These are phyloP conservation scores for Kodamaea sp. DNA, from an alignment of 1,139 yeast species.

Conservation along the genomic window DNA sequence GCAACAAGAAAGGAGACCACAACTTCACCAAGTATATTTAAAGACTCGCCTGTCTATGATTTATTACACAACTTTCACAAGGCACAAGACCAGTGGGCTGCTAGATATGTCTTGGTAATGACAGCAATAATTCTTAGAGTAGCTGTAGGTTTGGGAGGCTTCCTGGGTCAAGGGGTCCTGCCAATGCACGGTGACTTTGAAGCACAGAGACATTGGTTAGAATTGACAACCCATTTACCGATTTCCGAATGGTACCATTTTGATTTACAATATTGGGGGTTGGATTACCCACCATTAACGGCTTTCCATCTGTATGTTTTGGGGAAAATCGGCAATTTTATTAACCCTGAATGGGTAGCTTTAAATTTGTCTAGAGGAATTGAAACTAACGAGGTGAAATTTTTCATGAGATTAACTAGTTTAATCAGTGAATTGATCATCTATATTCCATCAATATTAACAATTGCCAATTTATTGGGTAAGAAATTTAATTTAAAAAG, in stretches of 20 bases:
- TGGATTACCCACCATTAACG: conserved; percentile 95
- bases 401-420: conserved; percentile 81
- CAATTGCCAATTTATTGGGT: conserved; percentile 66
- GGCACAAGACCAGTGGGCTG: conserved; percentile 89
- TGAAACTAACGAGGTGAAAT: conserved; percentile 64
- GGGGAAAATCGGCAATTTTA: conserved; percentile 66
- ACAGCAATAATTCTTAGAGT: conserved; percentile 74
- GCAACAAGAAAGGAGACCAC: background rate
- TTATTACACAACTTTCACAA: conserved; percentile 39
- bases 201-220: conserved; percentile 98
- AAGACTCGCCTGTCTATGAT: conserved; percentile 37
- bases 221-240: conserved; percentile 76
- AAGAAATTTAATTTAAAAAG: conserved; percentile 51
- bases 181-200: conserved; percentile 96
- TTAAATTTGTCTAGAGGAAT: conserved; percentile 69
- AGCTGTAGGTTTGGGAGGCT: conserved; percentile 87
- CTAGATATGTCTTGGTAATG: conserved; percentile 70
- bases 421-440: conserved; percentile 68
- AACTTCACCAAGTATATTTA: conserved; percentile 12
- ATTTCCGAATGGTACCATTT: conserved; percentile 79
- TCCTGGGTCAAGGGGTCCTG: conserved; percentile 63
- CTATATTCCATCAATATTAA: conserved; percentile 77
- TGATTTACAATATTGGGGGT: conserved; percentile 91
- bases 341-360: conserved; percentile 73
- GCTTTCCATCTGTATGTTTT: conserved; percentile 85